Percentiles rank a stretch among this genome's conserved stretches.
Conservation (phyloP, 2,329 filamentous ascomycete species). For the Fusarium pseudoanthophilum region DNA sequence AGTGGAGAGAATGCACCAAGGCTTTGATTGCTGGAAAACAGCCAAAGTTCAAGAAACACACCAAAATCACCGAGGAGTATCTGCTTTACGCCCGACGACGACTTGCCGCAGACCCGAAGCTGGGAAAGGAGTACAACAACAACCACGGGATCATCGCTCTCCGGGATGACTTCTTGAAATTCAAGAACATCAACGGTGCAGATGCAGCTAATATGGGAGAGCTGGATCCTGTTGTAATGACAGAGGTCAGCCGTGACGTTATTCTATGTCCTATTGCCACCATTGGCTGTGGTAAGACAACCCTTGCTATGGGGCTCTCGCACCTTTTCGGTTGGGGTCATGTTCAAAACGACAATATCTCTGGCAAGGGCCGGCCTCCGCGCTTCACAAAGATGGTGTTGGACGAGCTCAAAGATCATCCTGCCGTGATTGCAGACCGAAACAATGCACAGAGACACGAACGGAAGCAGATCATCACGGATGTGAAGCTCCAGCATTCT, state of each 20-base stretch:
- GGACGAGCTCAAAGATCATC: constrained; percentile 69
- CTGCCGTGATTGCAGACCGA: constrained; percentile 88
- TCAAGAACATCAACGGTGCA: constrained; percentile 84
- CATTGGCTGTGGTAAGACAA: constrained; percentile 97
- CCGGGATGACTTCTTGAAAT: constrained; percentile 85
- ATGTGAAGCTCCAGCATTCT: constrained; percentile 72
- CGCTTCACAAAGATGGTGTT: constrained; percentile 80
- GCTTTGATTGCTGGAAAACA: constrained; percentile 79
- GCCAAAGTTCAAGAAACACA: constrained; percentile 86
- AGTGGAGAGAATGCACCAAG: constrained; percentile 98
- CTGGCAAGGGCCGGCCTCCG: constrained; percentile 78
- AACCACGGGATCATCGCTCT: constrained; percentile 97
- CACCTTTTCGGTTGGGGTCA: constrained; percentile 93
- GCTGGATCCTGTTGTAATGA: constrained; percentile 56
- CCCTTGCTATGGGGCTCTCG: constrained; percentile 81
- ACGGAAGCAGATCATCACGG: constrained; percentile 85
- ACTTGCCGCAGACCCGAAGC: constrained; percentile 72
- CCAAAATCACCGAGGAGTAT: constrained; percentile 91
- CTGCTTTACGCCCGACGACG: constrained; percentile 81
- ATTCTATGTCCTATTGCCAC: constrained; percentile 92
- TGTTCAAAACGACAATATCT: constrained; percentile 96
- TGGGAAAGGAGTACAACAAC: constrained; percentile 78
- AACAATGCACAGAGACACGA: constrained; percentile 94
- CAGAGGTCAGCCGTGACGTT: constrained; percentile 72
- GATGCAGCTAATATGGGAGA: constrained; percentile 85